These are phyloP conservation scores for Colletotrichum echinochloae DNA, from an alignment of 2,329 filamentous ascomycete species.

Conservation along the genomic window DNA sequence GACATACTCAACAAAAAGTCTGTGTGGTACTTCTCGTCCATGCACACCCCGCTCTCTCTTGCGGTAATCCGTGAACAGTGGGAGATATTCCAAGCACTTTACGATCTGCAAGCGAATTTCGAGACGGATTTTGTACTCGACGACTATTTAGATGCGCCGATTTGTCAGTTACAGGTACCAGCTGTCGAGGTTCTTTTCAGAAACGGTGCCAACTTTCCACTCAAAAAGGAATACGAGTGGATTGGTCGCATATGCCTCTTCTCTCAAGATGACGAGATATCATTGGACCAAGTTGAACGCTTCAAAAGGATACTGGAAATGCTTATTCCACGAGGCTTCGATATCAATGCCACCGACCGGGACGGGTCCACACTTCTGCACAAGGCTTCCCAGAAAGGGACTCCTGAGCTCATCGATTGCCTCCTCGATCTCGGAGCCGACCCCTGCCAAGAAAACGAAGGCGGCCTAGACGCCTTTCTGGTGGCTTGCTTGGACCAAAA, in stretches of 20 bases:
- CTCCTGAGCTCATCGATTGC: neutral
- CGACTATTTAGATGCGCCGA: rapidly evolving
- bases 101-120: neutral
- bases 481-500: neutral
- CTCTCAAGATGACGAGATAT: neutral
- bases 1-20: neutral
- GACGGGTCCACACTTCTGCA: neutral
- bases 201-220: neutral
- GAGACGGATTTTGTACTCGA: neutral
- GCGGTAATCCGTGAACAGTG: neutral
- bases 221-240: neutral
- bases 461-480: neutral
- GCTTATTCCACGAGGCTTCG: neutral
- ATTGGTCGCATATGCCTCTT: neutral
- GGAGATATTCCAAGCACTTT: neutral
- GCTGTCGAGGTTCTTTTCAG: neutral
- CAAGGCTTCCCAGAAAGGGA: neutral
- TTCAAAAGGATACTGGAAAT: neutral
- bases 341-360: neutral
- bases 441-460: neutral
- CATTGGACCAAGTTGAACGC: neutral
- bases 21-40: neutral
- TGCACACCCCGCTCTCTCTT: neutral
- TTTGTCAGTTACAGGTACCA: neutral
- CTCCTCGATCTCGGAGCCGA: neutral